phyloP scores from a whole-genome alignment of 306 rosid genomes.

The Arachis hypogaea region DNA sequence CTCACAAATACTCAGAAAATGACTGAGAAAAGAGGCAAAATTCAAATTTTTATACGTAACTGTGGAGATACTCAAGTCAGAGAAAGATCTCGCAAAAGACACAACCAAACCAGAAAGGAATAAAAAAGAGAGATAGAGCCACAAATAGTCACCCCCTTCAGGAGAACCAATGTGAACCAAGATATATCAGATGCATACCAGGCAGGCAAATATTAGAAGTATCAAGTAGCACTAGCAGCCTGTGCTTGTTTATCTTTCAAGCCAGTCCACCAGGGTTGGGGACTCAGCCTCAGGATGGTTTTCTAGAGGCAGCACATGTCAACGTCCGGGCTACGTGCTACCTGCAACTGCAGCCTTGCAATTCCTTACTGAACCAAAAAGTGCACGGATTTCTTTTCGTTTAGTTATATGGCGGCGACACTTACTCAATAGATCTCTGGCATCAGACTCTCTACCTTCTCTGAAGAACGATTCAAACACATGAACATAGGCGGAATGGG shows the following conservation, averaged over 20 bases:
- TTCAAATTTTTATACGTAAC: too few relatives aligned
- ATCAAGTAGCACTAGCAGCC: conserved; percentile 38
- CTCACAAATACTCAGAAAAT: too few relatives aligned
- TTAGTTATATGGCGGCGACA: conserved; percentile 70
- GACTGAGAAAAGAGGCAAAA: too few relatives aligned
- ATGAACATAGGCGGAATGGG: conserved; percentile 62
- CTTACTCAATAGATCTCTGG: conserved; percentile 69
- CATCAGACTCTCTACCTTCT: conserved; percentile 79
- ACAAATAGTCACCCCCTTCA: too few relatives aligned
- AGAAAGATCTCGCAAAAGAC: too few relatives aligned
- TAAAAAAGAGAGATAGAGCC: too few relatives aligned
- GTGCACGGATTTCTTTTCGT: conserved; percentile 54
- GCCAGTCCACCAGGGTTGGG: too few relatives aligned
- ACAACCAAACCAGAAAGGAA: too few relatives aligned
- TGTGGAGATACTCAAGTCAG: too few relatives aligned
- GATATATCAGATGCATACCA: not conserved
- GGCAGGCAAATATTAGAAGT: not conserved
- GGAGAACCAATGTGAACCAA: not conserved
- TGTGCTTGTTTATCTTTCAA: conserved; percentile 25
- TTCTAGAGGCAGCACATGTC: too few relatives aligned
- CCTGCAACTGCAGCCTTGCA: conserved; percentile 22
- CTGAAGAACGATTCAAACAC: conserved; percentile 64
- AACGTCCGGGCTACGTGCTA: too few relatives aligned
- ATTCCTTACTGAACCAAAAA: conserved; percentile 59
- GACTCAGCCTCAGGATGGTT: too few relatives aligned